Base-by-base conservation (phyloP, 1,284 basidiomycete genomes). In the Exobasidium cylindrosporum region DNA sequence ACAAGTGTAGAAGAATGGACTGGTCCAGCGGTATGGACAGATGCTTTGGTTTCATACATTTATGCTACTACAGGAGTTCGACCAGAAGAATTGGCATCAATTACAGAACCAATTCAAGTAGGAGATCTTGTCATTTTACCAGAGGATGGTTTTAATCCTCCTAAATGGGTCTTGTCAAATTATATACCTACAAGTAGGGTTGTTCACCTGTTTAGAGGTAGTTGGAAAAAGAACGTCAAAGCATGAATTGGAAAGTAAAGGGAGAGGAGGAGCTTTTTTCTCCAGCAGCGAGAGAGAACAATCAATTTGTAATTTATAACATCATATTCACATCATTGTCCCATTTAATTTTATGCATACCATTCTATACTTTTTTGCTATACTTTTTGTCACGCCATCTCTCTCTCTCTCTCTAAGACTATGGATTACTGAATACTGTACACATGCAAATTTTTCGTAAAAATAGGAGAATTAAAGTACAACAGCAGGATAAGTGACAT, bases 1-100 rank as follows among this genome's bases (percentile, higher is more conserved):
- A 30, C 66, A 11, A 53, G 53, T 3, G 64, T 70, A 3, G 68
- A 70, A 30, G 68, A 70, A 24, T 70, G 68, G 68, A 70, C 68
- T 0, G 68, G 68, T 0, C 68, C 68, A 0, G 68, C 68, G 2
- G 68, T 68, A 3, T 70, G 43, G 17, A 70, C 68, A 0, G 68
- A 70, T 54, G 43, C 66, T 0, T 59, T 68, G 6, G 49, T 68
- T 17, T 68, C 66, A 50, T 70, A 70, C 21, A 54, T 70, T 21
- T 64, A 68, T 26, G 68, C 68, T 3, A 56, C 55, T 1, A 67
- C 68, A 0, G 66, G 68, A 2, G 62, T 70, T 4, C 56, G 66
- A 35, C 68, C 68, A 21, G 68, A 66, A 24, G 68, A 70, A 35
- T 49, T 70, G 24, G 43, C 55, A 4, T 3, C 35, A 45, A 45